phyloP scores from a whole-genome alignment of 176 grass and related monocot genomes.

The Urochloa ruziziensis region DNA sequence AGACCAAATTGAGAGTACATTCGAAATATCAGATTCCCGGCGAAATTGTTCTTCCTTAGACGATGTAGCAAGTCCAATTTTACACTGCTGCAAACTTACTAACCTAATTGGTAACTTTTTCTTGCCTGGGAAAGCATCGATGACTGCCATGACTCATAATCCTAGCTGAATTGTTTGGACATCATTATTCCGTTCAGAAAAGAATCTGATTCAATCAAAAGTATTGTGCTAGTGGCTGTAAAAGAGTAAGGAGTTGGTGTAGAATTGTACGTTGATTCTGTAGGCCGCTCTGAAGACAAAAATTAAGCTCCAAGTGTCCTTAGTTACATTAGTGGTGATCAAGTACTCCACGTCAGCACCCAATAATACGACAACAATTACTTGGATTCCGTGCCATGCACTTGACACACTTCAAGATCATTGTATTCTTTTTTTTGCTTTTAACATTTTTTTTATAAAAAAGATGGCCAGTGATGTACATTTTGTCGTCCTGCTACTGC shows the following conservation, averaged over 20 bases:
- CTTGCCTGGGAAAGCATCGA: neutral
- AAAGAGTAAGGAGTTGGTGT: slow-evolving; percentile 21
- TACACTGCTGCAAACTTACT: neutral
- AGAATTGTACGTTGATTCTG: slow-evolving; percentile 19
- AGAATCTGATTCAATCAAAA: neutral
- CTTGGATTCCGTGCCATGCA: neutral
- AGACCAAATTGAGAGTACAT: neutral
- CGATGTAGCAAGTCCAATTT: neutral
- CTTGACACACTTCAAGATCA: neutral
- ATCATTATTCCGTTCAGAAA: neutral
- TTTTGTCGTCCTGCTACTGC: neutral
- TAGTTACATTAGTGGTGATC: slow-evolving; percentile 4
- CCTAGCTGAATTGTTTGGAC: neutral
- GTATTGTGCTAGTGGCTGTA: neutral
- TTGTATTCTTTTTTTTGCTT: neutral
- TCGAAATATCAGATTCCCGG: neutral
- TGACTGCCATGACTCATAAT: neutral
- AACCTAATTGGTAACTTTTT: neutral
- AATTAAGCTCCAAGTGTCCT: slow-evolving; percentile 34
- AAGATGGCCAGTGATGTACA: neutral
- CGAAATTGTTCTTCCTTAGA: neutral
- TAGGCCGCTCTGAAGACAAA: slow-evolving; percentile 15
- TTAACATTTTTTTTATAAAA: neutral
- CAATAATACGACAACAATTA: neutral
- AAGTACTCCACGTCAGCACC: slow-evolving; percentile 3